A percentile compares a stretch with the other conserved stretches of the same genome.
Evolutionary conservation across 2,329 filamentous ascomycete species (phyloP).

Genomic region (Magnaporthiopsis rhizophila): DNA sequence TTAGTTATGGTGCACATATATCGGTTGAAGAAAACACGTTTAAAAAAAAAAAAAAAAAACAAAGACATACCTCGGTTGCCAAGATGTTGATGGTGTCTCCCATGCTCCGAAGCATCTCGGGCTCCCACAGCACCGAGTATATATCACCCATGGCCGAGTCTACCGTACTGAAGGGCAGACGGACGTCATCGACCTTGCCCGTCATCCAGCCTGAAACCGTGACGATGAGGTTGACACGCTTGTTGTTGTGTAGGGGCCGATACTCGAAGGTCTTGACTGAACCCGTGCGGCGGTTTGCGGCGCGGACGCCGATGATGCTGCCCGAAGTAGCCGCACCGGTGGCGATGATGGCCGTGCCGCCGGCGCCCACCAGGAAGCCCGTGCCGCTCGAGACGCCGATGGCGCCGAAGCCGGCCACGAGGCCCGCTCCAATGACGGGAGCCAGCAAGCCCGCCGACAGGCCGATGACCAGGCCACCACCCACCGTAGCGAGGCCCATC

Average conservation of each 20-base stretch:
- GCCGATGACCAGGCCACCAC: conserved; percentile 89
- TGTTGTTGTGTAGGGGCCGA: conserved; percentile 93
- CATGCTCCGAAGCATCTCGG: conserved; percentile 95
- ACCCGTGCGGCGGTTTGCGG: conserved; percentile 80
- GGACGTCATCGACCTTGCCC: conserved; percentile 93
- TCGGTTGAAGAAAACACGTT: background rate
- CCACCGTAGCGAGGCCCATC: conserved; percentile 95
- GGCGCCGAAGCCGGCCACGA: conserved; percentile 90
- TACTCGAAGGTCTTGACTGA: conserved; percentile 97
- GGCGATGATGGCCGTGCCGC: conserved; percentile 89
- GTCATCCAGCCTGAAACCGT: conserved; percentile 98
- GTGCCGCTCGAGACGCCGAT: conserved; percentile 95
- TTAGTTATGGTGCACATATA: background rate
- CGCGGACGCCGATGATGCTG: conserved; percentile 75
- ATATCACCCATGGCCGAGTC: conserved; percentile 98
- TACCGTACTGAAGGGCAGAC: conserved; percentile 89
- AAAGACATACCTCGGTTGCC: conserved; percentile 73
- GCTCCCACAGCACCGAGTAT: conserved; percentile 95
- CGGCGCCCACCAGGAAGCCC: conserved; percentile 82
- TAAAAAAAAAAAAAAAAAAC: background rate
- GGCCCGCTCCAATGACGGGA: conserved; percentile 85
- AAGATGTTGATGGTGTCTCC: conserved; percentile 98
- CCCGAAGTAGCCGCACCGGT: conserved; percentile 81
- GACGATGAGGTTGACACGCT: conserved; percentile 89
- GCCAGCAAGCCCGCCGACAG: conserved; percentile 87